Percentiles rank a stretch among this genome's conserved stretches.
These are phyloP conservation scores for Cordyceps fumosorosea DNA, from an alignment of 2,329 filamentous ascomycete species.

Conservation along the genomic window DNA sequence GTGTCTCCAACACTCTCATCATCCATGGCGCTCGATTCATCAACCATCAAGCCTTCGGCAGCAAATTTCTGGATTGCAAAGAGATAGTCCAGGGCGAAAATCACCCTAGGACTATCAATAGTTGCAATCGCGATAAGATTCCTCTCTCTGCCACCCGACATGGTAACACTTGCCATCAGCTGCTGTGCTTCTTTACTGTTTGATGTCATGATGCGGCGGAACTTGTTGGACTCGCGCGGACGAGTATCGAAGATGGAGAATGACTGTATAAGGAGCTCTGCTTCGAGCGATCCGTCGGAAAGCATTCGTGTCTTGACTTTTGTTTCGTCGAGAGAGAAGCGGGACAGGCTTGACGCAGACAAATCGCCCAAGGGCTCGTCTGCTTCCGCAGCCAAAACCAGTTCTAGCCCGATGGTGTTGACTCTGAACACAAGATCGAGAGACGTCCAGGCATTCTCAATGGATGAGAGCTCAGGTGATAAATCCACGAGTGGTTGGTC, in stretches of 20 bases:
- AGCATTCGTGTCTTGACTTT: conserved; percentile 88
- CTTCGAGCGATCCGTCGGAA: conserved; percentile 84
- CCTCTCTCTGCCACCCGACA: conserved; percentile 75
- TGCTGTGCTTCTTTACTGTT: conserved; percentile 94
- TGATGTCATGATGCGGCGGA: conserved; percentile 95
- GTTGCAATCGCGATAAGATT: conserved; percentile 87
- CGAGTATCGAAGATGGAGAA: conserved; percentile 94
- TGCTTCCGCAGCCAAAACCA: conserved; percentile 65
- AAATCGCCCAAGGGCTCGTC: conserved; percentile 72
- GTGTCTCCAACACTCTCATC: conserved; percentile 50
- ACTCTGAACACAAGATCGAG: conserved; percentile 88
- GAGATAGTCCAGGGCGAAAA: conserved; percentile 92
- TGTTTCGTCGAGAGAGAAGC: conserved; percentile 90
- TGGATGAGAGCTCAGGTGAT: conserved; percentile 62
- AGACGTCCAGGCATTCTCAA: conserved; percentile 77
- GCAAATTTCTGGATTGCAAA: conserved; percentile 83
- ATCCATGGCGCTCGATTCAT: conserved; percentile 49
- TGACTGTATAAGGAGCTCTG: conserved; percentile 85
- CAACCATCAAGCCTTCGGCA: conserved; percentile 58
- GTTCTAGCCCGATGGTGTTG: conserved; percentile 78
- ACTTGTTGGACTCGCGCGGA: conserved; percentile 86
- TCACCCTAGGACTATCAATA: conserved; percentile 88
- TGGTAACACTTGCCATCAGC: conserved; percentile 94
- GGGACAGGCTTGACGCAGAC: conserved; percentile 76
- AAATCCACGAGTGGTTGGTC: conserved; percentile 46